These are phyloP conservation scores for Calocybe cyanea DNA, from an alignment of 768 basidiomycete species.

Conservation along the genomic window DNA sequence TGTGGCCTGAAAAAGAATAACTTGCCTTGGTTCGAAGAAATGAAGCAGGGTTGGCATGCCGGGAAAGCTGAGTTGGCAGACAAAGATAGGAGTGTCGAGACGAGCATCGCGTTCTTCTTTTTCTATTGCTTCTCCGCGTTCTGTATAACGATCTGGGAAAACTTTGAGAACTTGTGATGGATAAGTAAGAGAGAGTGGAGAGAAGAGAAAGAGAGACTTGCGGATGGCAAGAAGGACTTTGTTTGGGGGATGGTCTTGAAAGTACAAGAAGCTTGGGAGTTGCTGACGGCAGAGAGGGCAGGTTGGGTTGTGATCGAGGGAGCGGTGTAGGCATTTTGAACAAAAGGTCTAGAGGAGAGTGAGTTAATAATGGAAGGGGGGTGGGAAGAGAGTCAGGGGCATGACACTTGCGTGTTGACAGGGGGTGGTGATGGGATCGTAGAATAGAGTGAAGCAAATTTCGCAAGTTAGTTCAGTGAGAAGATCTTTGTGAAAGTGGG, in stretches of 20 bases:
- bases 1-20: conserved; percentile 5
- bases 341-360: conserved; percentile 74
- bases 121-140: conserved; percentile 57
- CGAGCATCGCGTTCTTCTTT: conserved; percentile 75
- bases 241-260: conserved; percentile 79
- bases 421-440: conserved; percentile 87
- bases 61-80: conserved; percentile 88
- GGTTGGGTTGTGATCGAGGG: conserved; percentile 75
- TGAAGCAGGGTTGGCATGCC: conserved; percentile 87
- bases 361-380: conserved; percentile 1
- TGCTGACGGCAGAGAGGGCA: conserved; percentile 87
- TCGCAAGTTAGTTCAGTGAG: conserved; percentile 78
- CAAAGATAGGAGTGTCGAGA: conserved; percentile 88
- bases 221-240: conserved; percentile 66
- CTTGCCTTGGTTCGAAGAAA: conserved; percentile 84
- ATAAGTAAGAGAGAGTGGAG: conserved; percentile 3
- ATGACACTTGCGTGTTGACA: conserved; percentile 88
- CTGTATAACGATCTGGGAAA: conserved; percentile 63
- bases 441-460: conserved; percentile 83
- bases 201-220: conserved; percentile 28
- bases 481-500: conserved; percentile 56
- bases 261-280: conserved; percentile 72
- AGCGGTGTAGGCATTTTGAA: conserved; percentile 80
- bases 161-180: conserved; percentile 54
- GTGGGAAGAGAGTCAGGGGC: conserved; percentile 13